Evolutionary conservation across 805 yeast species (phyloP), one percentile per base, ranked within the genome.

Genomic region (Metschnikowia lochheadii): DNA sequence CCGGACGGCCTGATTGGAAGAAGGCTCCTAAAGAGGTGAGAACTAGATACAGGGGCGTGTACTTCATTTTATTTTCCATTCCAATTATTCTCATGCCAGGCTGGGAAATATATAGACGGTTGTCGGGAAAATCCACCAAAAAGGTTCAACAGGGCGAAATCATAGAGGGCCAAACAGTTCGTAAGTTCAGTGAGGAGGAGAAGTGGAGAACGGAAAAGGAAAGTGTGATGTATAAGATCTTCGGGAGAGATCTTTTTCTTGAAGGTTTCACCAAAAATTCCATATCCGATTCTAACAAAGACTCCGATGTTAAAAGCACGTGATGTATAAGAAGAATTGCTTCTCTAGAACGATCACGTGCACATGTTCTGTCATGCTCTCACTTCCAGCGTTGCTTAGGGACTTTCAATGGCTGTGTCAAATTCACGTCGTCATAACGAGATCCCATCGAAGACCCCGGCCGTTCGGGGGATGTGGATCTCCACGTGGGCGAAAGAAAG

Each of bases 181-280:
- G 77, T 18, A 66, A 63, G 52, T 73, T 65, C 46, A 69, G 60
- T 46, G 78, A 73, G 53, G 64, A 52, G 5, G 76, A 71, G 52
- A 72, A 72, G 51, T 73, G 76, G 77, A 54, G 56, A 45, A 68
- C 65, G 6, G 77, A 73, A 53, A 64, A 59, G 53, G 59, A 68
- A 40, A 68, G 73, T 53, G 54, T 62, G 49, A 60, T 65, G 68
- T 73, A 73, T 57, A 65, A 61, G 52, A 41, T 72, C 8, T 73
- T 73, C 52, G 78, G 78, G 0, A 61, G 58, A 40, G 78, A 73
- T 49, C 71, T 69, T 57, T 73, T 65, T 53, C 63, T 72, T 44
- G 77, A 73, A 48, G 77, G 77, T 11, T 71, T 71, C 48, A 73
- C 78, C 29, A 72, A 76, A 50, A 69, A 65, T 50, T 70, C 78